These are phyloP conservation scores for Colletotrichum sp. DNA, from an alignment of 2,329 filamentous ascomycete genomes.

Conservation along the genomic window DNA sequence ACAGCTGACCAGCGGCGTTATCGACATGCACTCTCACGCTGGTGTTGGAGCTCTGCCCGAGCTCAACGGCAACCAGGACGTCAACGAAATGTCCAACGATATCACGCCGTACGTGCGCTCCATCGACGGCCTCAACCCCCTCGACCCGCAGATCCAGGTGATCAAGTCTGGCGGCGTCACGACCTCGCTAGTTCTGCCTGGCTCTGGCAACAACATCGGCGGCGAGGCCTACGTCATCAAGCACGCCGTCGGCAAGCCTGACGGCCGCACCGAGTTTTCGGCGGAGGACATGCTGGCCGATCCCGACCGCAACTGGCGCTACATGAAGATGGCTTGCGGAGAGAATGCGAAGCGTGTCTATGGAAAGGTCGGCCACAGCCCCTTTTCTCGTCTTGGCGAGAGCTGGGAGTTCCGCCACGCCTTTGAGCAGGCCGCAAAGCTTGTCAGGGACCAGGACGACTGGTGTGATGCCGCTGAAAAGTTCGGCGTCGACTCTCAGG, in stretches of 20 bases:
- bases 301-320: conserved; percentile 68
- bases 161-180: conserved; percentile 78
- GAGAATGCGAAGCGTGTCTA: conserved; percentile 71
- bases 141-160: conserved; percentile 68
- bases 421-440: conserved; percentile 63
- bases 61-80: conserved; percentile 59
- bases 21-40: conserved; percentile 75
- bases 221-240: conserved; percentile 74
- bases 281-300: conserved; percentile 68
- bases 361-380: conserved; percentile 58
- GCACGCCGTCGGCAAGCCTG: conserved; percentile 63
- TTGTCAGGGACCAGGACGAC: conserved; percentile 67
- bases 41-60: conserved; percentile 63
- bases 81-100: conserved; percentile 67
- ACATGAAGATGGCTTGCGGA: conserved; percentile 79
- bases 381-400: conserved; percentile 68
- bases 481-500: conserved; percentile 53
- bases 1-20: conserved; percentile 68
- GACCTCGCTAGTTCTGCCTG: conserved; percentile 68
- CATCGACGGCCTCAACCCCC: conserved; percentile 67
- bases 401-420: conserved; percentile 72
- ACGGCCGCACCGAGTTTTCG: conserved; percentile 67
- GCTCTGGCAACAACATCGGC: conserved; percentile 75
- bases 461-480: conserved; percentile 66
- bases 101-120: conserved; percentile 72